A percentile compares a stretch with the other conserved stretches of the same genome.
These are phyloP conservation scores for Cercospora sojina DNA, from an alignment of 2,329 filamentous ascomycete species.

Conservation along the genomic window DNA sequence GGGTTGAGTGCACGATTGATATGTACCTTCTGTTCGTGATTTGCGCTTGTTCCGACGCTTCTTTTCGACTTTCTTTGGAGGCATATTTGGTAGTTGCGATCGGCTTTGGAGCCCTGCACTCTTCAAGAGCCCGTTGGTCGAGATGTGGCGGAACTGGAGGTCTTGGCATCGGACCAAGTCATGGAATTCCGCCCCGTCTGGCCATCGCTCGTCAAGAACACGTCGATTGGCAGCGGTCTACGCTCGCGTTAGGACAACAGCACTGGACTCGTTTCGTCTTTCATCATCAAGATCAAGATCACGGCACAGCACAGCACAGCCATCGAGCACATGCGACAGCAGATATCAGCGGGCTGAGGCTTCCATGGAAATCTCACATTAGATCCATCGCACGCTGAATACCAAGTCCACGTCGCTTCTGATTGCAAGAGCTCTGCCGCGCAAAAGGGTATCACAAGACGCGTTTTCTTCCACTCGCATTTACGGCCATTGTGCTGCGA, in stretches of 20 bases:
- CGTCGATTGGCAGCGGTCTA: background rate
- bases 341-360: background rate
- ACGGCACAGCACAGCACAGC: background rate
- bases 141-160: background rate
- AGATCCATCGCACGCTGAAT: background rate
- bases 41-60: slow-evolving; percentile 32
- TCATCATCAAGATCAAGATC: background rate
- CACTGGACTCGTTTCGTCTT: background rate
- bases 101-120: background rate
- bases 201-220: no score
- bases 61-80: slow-evolving; percentile 25
- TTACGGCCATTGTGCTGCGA: background rate
- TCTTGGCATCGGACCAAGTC: background rate
- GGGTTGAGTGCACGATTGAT: background rate
- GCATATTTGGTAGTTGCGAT: slow-evolving; percentile 14
- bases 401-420: background rate
- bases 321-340: background rate
- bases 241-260: no score
- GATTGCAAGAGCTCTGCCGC: background rate
- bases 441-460: slow-evolving; percentile 5
- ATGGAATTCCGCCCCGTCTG: background rate
- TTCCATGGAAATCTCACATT: background rate
- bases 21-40: slow-evolving; percentile 30
- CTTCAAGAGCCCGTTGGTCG: background rate
- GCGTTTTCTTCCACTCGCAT: background rate